Base-by-base conservation (phyloP, 2,329 filamentous ascomycete genomes). In the Aspergillus intermedius region DNA sequence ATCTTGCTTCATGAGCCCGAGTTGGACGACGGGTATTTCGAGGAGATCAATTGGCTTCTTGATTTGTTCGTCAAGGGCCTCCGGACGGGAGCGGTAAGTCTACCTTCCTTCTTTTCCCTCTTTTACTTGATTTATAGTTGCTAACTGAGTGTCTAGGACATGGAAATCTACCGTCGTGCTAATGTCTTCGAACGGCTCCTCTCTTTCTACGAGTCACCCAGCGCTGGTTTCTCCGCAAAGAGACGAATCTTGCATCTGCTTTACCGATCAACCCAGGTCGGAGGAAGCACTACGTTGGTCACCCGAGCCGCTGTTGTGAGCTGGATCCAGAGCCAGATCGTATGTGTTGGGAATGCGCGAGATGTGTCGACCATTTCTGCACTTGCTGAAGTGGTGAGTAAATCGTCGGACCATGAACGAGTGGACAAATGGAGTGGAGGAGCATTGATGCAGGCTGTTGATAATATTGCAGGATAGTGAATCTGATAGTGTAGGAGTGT, bases 271-370 rank as follows among this genome's bases (percentile, higher is more conserved):
- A 83, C 82, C 0, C 77, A 77, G 42, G 79, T 91, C 28, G 78
- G 83, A 1, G 89, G 87, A 1, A 88, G 86, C 65, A 87, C 84
- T 4, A 91, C 86, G n/a, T 74, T 95, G 42, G 77, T 89, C 34
- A 94, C 89, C 1, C 76, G 90, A 49, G 83, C 85, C 40, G 88
- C 87, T 13, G 73, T 87, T 17, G 65, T 91, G 46, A 84, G 79
- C 55, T 95, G 89, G 90, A 74, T 91, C 7, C 77, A 84, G 50
- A 78, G 79, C 50, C 80, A 82, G 58, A 40, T 40, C 37, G 65
- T 78, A 32, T 76, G 75, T 3, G 67, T 68, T 41, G 74, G 77
- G 13, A 77, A 80, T 54, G 69, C 66, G 0, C 64, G 64, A 48
- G 60, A 66, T 25, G 55, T 51, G 22, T 56, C 54, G 13, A 70